Conservation (phyloP, 495 filamentous ascomycete species). For the Cercophora scortea region DNA sequence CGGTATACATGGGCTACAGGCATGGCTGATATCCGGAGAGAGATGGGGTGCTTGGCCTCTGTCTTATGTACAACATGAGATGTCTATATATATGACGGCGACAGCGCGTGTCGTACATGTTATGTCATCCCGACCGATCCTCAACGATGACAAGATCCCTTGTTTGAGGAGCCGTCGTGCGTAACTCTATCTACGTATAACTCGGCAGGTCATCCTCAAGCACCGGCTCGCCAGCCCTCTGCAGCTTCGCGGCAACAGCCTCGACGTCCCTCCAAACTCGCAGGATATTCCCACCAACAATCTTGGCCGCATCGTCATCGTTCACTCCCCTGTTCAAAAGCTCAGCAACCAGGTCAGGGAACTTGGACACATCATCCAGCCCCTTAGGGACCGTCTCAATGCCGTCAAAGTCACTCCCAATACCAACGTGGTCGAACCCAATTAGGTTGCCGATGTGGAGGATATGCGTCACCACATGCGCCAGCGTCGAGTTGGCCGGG, state of each 20-base stretch:
- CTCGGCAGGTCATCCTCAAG: slow-evolving; percentile 50
- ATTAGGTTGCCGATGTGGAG: slow-evolving; percentile 59
- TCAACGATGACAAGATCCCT: no score
- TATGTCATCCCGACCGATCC: no score
- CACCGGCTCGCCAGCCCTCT: slow-evolving; percentile 48
- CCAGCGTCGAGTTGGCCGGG: slow-evolving; percentile 61
- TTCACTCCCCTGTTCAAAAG: slow-evolving; percentile 59
- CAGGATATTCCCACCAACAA: slow-evolving; percentile 67
- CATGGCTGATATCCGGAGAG: background rate
- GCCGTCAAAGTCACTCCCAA: slow-evolving; percentile 72
- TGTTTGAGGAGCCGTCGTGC: no score
- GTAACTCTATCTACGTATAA: background rate
- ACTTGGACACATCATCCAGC: slow-evolving; percentile 74
- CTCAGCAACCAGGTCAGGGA: slow-evolving; percentile 71
- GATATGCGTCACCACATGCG: slow-evolving; percentile 70
- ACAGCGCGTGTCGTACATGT: background rate
- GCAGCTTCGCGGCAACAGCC: slow-evolving; percentile 52
- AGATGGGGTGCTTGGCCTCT: background rate
- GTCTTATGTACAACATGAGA: background rate
- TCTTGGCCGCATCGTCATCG: slow-evolving; percentile 56
- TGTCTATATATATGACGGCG: background rate
- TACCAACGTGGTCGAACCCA: slow-evolving; percentile 66
- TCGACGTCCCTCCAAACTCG: slow-evolving; percentile 73
- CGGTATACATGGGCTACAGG: background rate
- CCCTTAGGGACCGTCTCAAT: slow-evolving; percentile 50